Base-by-base conservation (phyloP, 176 grass and related monocot species). In the Oryza officinalis region DNA sequence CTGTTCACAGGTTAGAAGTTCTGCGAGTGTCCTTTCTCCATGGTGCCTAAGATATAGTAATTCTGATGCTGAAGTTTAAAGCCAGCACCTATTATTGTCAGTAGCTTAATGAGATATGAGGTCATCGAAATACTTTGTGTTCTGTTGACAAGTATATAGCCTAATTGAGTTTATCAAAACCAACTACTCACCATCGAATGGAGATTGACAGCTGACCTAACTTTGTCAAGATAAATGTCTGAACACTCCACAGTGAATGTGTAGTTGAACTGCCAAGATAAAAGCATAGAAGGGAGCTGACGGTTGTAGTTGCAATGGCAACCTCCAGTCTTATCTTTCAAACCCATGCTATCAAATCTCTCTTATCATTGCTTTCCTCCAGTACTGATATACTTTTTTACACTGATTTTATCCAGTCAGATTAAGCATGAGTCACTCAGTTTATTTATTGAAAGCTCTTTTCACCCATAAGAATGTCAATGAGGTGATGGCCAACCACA, bases 401-500 rank as follows among this genome's bases (percentile, higher is more conserved):
- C 52, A 68, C n/a, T 47, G n/a, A 26, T 13, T 45, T 63, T 9
- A 70, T 69, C 22, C 41, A 63, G 23, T 87, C n/a, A 77, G 72
- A 65, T 46, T 71, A 14, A 52, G 31, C 14, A 74, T 60, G 17
- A 67, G 47, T 35, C 13, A 3, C 13, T 15, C 46, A 61, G 38
- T 43, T 27, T 75, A 63, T 40, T 80, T 49, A n/a, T 75, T 63
- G 5, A 9, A 85, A 85, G 30, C 10, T 69, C 22, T 30, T 63
- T 71, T 80, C 72, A 72, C 8, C 72, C 15, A 64, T 38, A 65
- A 77, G 1, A 47, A 50, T 77, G 78, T 89, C 43, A 86, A 71
- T 20, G 81, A 81, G 31, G 43, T 17, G 88, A 13, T 90, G 73
- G 11, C 26, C 67, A 86, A 86, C 83, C 83, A 72, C 44, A 54